Evolutionary conservation across 2,329 filamentous ascomycete species (phyloP).

Genomic region (Penicillium sp.): DNA sequence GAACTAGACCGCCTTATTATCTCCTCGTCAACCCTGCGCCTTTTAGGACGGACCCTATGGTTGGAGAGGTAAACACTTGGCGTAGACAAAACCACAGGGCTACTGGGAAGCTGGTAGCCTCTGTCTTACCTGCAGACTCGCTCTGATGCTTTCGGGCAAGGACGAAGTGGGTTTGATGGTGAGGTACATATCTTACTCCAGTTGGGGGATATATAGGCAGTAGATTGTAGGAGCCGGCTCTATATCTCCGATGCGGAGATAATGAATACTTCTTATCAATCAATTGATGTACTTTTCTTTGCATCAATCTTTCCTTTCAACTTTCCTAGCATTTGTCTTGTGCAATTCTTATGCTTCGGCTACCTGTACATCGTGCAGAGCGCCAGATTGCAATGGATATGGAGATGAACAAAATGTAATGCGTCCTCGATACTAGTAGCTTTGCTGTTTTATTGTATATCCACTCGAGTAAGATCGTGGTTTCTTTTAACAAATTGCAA

Average conservation of each 20-base stretch:
- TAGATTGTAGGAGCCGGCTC: neutral
- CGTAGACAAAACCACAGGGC: constrained; percentile 57
- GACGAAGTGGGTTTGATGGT: constrained; percentile 10
- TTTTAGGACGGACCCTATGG: constrained; percentile 34
- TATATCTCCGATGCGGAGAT: neutral
- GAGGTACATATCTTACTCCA: constrained; percentile 2
- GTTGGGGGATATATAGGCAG: neutral
- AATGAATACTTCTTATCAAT: neutral
- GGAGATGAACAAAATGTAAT: neutral
- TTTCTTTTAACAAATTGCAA: neutral
- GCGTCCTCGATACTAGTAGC: neutral
- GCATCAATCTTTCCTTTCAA: neutral
- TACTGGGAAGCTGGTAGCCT: constrained; percentile 7
- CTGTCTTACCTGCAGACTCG: constrained; percentile 10
- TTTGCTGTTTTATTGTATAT: neutral
- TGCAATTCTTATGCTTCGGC: neutral
- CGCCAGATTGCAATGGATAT: neutral
- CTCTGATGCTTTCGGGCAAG: constrained; percentile 9
- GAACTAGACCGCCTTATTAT: constrained; percentile 60
- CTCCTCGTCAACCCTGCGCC: constrained; percentile 53
- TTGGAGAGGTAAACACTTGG: constrained; percentile 87
- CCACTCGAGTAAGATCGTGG: too few species aligned
- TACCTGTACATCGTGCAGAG: neutral
- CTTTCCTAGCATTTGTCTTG: neutral
- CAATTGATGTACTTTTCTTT: neutral